These are phyloP conservation scores for Diplodia scrobiculata DNA, from an alignment of 2,329 filamentous ascomycete genomes.

Conservation along the genomic window DNA sequence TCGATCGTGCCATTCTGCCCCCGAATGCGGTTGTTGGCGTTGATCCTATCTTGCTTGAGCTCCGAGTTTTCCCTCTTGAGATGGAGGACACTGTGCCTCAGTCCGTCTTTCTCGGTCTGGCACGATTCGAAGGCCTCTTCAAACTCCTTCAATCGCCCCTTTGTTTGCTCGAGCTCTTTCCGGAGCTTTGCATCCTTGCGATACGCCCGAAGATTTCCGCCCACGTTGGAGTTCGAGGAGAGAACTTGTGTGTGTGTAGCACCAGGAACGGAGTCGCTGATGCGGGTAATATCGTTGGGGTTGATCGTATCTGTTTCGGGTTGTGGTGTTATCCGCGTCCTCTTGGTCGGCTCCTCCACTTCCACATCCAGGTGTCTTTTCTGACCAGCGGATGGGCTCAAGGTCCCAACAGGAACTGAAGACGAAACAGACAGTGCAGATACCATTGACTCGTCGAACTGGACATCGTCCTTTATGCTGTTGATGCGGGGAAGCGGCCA, in stretches of 20 bases:
- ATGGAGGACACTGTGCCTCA: slow-evolving; percentile 1
- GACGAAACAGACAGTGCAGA: slow-evolving; percentile 6
- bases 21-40: slow-evolving; percentile 31
- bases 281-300: slow-evolving; percentile 12
- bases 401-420: slow-evolving; percentile 1
- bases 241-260: neutral
- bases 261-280: slow-evolving; percentile 9
- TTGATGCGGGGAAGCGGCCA: slow-evolving; percentile 31
- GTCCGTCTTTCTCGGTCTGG: slow-evolving; percentile 14
- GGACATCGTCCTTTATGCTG: slow-evolving; percentile 13
- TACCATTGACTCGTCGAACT: slow-evolving; percentile 16
- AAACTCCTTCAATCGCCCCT: slow-evolving; percentile 36
- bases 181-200: slow-evolving; percentile 34
- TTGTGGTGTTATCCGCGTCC: slow-evolving; percentile 32
- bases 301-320: slow-evolving; percentile 9
- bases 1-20: slow-evolving; percentile 39
- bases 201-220: neutral
- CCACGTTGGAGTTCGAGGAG: neutral
- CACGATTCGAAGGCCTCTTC: slow-evolving; percentile 35
- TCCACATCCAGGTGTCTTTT: slow-evolving; percentile 32
- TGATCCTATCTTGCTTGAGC: neutral
- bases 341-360: slow-evolving; percentile 33
- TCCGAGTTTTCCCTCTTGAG: slow-evolving; percentile 7
- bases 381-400: slow-evolving; percentile 15
- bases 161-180: slow-evolving; percentile 33